A percentile compares a stretch with the other conserved stretches of the same genome.
phyloP scores from a whole-genome alignment of 352 stramenopile genomes.

The Thalassiosira exigua region DNA sequence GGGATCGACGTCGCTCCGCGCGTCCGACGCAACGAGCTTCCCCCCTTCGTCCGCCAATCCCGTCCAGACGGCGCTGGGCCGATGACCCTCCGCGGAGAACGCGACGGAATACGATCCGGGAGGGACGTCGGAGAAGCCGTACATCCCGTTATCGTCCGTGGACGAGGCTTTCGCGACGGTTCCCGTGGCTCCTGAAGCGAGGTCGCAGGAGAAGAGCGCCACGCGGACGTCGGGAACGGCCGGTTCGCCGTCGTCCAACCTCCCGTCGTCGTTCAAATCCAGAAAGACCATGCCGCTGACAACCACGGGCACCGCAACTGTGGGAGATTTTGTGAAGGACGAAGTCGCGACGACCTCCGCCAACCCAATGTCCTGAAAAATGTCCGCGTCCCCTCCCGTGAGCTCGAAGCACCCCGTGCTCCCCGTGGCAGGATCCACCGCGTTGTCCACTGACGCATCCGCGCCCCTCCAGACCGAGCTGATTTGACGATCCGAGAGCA shows the following conservation, averaged over 20 bases:
- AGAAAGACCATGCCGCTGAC: conserved; percentile 54
- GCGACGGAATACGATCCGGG: conserved; percentile 37
- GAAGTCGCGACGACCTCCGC: background rate
- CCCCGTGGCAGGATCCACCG: conserved; percentile 32
- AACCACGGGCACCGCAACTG: background rate
- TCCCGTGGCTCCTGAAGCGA: too few relatives aligned
- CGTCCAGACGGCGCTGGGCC: conserved; percentile 31
- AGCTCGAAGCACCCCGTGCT: conserved; percentile 39
- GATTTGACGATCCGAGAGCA: conserved; percentile 8
- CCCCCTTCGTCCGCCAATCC: conserved; percentile 42
- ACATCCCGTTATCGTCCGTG: conserved; percentile 59
- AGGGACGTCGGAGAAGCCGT: conserved; percentile 40
- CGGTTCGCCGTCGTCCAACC: conserved; percentile 37
- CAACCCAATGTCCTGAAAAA: conserved; percentile 44
- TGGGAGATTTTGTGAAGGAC: background rate
- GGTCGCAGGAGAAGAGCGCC: conserved; percentile 47
- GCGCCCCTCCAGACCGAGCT: conserved; percentile 33
- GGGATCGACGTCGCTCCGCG: conserved; percentile 42
- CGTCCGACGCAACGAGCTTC: conserved; percentile 20
- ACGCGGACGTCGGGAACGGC: conserved; percentile 31
- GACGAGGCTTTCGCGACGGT: conserved; percentile 11
- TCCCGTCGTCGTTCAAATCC: conserved; percentile 53
- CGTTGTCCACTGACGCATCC: conserved; percentile 14
- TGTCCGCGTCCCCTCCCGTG: conserved; percentile 22
- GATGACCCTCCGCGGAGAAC: conserved; percentile 41